These are phyloP conservation scores for Chlorociboria aeruginascens DNA, from an alignment of 495 filamentous ascomycete genomes.

Conservation along the genomic window DNA sequence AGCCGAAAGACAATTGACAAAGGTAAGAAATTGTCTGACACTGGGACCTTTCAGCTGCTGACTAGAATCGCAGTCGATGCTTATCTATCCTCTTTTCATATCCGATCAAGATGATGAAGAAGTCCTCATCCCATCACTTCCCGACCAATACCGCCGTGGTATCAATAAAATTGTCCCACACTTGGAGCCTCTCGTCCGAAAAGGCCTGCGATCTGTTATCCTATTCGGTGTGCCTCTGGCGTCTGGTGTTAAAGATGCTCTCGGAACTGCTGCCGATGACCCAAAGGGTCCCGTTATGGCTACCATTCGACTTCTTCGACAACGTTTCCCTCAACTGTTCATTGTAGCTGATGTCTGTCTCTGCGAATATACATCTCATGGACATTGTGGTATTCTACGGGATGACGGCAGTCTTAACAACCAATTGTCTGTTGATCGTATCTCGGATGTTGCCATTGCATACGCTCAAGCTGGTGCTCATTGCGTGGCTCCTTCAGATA, in stretches of 20 bases:
- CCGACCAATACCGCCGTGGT: conserved; percentile 76
- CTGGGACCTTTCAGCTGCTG: background rate
- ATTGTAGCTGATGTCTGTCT: conserved; percentile 89
- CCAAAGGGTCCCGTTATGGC: conserved; percentile 84
- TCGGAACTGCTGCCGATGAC: conserved; percentile 90
- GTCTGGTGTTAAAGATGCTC: conserved; percentile 70
- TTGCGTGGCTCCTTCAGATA: conserved; percentile 93
- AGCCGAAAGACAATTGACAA: conserved; percentile 91
- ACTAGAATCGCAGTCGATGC: conserved; percentile 60
- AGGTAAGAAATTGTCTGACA: conserved; percentile 41
- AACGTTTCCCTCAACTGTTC: conserved; percentile 77
- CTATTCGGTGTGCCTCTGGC: conserved; percentile 87
- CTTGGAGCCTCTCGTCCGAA: conserved; percentile 71
- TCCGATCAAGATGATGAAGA: conserved; percentile 91
- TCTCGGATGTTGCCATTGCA: conserved; percentile 83
- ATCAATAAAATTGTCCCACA: conserved; percentile 78
- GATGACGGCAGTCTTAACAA: conserved; percentile 93
- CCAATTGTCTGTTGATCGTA: conserved; percentile 77
- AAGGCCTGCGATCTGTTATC: conserved; percentile 84
- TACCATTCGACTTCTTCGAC: conserved; percentile 68
- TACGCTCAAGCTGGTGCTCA: conserved; percentile 91
- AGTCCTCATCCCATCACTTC: conserved; percentile 77
- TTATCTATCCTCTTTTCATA: conserved; percentile 95
- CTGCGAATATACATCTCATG: conserved; percentile 98
- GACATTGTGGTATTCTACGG: conserved; percentile 89